Base-by-base conservation (phyloP, 805 yeast genomes). In the Ascoidea rubescens region DNA sequence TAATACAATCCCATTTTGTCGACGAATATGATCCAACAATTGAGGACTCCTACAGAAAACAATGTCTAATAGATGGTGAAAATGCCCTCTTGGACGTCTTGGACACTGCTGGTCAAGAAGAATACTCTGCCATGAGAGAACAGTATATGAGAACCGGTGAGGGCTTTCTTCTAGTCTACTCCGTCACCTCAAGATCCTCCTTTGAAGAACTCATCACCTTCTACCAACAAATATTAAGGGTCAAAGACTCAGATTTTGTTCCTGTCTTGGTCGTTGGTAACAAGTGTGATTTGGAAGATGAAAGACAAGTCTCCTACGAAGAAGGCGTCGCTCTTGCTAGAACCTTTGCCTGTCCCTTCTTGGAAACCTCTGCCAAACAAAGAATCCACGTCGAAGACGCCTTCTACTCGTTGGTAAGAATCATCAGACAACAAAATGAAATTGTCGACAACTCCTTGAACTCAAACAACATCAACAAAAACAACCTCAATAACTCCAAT, bases 71-170 rank as follows among this genome's bases (percentile, higher is more conserved):
- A 45, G 96, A 90, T 64, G 80, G 79, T 54, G 87, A 83, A 63
- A 84, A 80, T 44, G 82, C 87, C 1, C 73, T 86, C 30, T 69
- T 85, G 56, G 99, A 93, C 66, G 89, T 93, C 46, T 77, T 93
- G 62, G 99, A 93, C 67, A 93, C 99, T 21, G 99, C 99, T 1
- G 99, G 99, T 46, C 97, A 90, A 72, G 98, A 91, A 67, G 97
- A 90, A 68, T 90, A 90, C 67, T 79, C 88, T 52, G 96, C 96
- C 17, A 82, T 84, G 88, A 72, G 90, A 60, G 98, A 91, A 64
- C 93, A 88, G 66, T 90, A 90, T 67, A 90, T 90, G 95, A 78
- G 95, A 56, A 87, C 96, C 1, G 97, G 97, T 47, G 96, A 90
- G 67, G 98, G 97, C 14, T 90, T 90, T 61, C 69, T 90, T 53